These are phyloP conservation scores for Cercospora sp. DNA, from an alignment of 2,329 filamentous ascomycete species.

Conservation along the genomic window DNA sequence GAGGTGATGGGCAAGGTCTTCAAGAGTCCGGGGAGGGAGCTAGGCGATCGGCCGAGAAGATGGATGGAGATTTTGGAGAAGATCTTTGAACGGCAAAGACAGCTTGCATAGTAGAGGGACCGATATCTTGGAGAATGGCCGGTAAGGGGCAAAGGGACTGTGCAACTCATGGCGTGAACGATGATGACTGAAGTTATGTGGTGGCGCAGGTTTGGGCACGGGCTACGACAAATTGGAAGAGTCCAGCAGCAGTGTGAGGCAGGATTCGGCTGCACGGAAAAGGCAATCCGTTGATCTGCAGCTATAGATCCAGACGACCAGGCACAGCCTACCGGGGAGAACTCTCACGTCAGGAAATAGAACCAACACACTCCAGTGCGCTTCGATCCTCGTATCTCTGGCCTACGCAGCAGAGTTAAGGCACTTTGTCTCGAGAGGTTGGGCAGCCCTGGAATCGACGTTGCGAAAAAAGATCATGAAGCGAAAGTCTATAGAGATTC, in stretches of 20 bases:
- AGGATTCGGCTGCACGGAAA: not conserved
- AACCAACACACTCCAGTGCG: too few species aligned
- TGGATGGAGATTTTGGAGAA: slow-evolving; percentile 44
- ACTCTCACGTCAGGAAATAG: too few species aligned
- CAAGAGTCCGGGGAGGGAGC: slow-evolving; percentile 50
- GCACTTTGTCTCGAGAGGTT: too few species aligned
- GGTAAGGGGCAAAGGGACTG: not conserved
- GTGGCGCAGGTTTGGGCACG: not conserved
- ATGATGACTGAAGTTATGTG: not conserved
- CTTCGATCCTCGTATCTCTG: too few species aligned
- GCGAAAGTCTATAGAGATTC: too few species aligned
- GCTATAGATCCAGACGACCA: not conserved
- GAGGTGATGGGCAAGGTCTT: slow-evolving; percentile 74
- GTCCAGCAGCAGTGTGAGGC: not conserved
- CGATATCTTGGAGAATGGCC: not conserved
- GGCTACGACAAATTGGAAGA: not conserved
- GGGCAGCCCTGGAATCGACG: too few species aligned
- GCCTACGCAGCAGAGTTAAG: too few species aligned
- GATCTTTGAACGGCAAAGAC: slow-evolving; percentile 32
- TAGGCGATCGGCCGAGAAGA: slow-evolving; percentile 43
- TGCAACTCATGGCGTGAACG: not conserved
- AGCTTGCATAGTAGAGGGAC: not conserved
- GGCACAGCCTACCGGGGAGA: not conserved
- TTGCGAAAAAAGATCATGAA: too few species aligned
- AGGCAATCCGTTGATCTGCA: not conserved